A percentile compares a stretch with the other conserved stretches of the same genome.
Conservation (phyloP, 2,329 filamentous ascomycete genomes). For the Stenocarpella maydis region DNA sequence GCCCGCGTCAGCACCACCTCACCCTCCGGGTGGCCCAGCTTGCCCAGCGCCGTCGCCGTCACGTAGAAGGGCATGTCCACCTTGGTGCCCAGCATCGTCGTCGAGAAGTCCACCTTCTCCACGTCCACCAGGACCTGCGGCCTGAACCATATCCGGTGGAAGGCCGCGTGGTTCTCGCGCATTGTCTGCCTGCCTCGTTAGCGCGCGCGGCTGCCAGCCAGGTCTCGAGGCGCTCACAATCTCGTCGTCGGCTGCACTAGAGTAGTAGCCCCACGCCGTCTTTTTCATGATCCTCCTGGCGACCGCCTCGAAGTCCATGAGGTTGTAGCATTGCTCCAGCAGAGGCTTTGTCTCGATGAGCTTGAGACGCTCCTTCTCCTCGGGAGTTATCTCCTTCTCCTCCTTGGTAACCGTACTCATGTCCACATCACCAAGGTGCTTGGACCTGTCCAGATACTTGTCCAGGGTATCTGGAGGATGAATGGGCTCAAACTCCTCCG, state of each 20-base stretch:
- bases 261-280: constrained; percentile 97
- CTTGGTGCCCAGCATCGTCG: constrained; percentile 92
- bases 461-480: constrained; percentile 86
- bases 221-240: constrained; percentile 63
- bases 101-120: constrained; percentile 83
- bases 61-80: constrained; percentile 92
- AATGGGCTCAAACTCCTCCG: constrained; percentile 90
- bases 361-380: constrained; percentile 72
- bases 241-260: constrained; percentile 88
- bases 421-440: constrained; percentile 89
- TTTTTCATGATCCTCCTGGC: constrained; percentile 93
- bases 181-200: constrained; percentile 68
- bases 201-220: too few species aligned
- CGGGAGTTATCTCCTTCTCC: constrained; percentile 69
- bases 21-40: constrained; percentile 91
- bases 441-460: constrained; percentile 83
- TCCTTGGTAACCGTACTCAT: constrained; percentile 77
- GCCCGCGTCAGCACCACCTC: constrained; percentile 91
- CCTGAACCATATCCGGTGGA: constrained; percentile 97
- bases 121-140: constrained; percentile 90
- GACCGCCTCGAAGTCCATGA: constrained; percentile 95
- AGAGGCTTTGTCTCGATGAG: constrained; percentile 79
- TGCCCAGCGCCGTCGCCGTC: constrained; percentile 93
- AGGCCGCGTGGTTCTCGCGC: constrained; percentile 94
- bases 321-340: constrained; percentile 88